These are phyloP conservation scores for Trichoderma afroharzianum DNA, from an alignment of 2,329 filamentous ascomycete species.

Conservation along the genomic window DNA sequence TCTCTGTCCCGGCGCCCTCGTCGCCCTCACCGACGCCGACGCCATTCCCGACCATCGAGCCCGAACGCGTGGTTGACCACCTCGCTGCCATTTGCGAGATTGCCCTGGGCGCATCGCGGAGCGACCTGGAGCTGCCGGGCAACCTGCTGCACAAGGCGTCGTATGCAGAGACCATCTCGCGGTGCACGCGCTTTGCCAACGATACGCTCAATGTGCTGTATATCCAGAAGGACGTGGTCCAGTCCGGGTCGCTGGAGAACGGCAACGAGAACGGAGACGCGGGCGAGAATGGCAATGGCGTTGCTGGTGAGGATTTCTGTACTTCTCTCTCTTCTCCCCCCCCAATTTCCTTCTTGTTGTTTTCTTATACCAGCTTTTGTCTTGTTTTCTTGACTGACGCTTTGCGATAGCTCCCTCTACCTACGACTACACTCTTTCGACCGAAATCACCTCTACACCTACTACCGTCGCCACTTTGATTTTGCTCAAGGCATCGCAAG, in stretches of 20 bases:
- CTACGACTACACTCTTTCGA: slow-evolving; percentile 76
- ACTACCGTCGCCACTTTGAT: slow-evolving; percentile 84
- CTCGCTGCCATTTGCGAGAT: slow-evolving; percentile 67
- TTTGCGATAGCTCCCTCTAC: slow-evolving; percentile 39
- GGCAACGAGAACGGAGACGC: slow-evolving; percentile 25
- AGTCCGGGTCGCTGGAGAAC: slow-evolving; percentile 48
- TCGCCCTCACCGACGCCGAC: slow-evolving; percentile 42
- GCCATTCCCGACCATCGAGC: slow-evolving; percentile 58
- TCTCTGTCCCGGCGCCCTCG: slow-evolving; percentile 28
- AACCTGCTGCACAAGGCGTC: slow-evolving; percentile 75
- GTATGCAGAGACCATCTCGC: slow-evolving; percentile 75
- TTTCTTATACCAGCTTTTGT: background rate
- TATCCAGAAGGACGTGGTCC: slow-evolving; percentile 75
- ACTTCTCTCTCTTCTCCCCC: background rate
- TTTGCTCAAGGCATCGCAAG: slow-evolving; percentile 82
- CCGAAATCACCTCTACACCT: slow-evolving; percentile 74
- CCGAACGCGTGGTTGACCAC: slow-evolving; percentile 68
- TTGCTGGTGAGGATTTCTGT: slow-evolving; percentile 38
- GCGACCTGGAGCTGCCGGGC: slow-evolving; percentile 75
- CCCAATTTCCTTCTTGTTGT: background rate
- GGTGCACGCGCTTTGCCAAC: slow-evolving; percentile 83
- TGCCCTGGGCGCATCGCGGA: slow-evolving; percentile 68
- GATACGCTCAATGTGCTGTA: slow-evolving; percentile 88
- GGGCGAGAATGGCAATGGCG: slow-evolving; percentile 41
- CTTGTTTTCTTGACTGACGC: background rate